phyloP scores from a whole-genome alignment of 331 rosid species.

The Acacia concinna region DNA sequence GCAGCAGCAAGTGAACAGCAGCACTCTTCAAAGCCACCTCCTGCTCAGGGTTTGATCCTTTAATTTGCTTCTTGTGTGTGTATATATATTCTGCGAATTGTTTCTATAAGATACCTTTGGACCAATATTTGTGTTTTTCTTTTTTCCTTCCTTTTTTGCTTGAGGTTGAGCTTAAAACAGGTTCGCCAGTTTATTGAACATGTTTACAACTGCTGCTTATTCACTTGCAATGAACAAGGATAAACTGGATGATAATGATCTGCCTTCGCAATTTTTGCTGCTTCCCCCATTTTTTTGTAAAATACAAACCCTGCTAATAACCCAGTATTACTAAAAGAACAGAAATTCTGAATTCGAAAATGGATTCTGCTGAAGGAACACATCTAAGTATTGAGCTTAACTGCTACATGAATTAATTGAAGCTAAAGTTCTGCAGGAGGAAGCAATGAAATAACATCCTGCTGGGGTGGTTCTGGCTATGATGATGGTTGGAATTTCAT shows the following conservation, averaged over 20 bases:
- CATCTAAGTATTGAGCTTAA: not conserved
- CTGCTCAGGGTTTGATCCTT: constrained; percentile 89
- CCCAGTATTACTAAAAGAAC: not conserved
- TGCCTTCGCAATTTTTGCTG: not conserved
- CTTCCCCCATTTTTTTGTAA: not conserved
- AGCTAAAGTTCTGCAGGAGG: not conserved
- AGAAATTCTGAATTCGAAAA: not conserved
- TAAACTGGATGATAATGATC: constrained; percentile 31
- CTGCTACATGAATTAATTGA: not conserved
- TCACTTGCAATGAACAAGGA: constrained; percentile 30
- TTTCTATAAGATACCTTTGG: constrained; percentile 23
- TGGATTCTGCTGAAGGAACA: not conserved
- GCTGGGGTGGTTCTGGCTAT: not conserved
- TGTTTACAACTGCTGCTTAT: constrained; percentile 34
- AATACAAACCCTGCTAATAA: not conserved
- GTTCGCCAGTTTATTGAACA: constrained; percentile 31
- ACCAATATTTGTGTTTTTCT: not conserved
- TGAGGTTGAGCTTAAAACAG: constrained; percentile 44
- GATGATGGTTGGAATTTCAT: not conserved
- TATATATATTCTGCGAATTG: constrained; percentile 40
- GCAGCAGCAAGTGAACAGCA: constrained; percentile 58
- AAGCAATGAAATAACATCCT: not conserved
- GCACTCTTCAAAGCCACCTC: constrained; percentile 67
- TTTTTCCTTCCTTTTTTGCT: not conserved
- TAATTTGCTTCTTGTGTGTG: constrained; percentile 53